Base-by-base conservation (phyloP, 108 stramenopile genomes). In the Skeletonema grethae region DNA sequence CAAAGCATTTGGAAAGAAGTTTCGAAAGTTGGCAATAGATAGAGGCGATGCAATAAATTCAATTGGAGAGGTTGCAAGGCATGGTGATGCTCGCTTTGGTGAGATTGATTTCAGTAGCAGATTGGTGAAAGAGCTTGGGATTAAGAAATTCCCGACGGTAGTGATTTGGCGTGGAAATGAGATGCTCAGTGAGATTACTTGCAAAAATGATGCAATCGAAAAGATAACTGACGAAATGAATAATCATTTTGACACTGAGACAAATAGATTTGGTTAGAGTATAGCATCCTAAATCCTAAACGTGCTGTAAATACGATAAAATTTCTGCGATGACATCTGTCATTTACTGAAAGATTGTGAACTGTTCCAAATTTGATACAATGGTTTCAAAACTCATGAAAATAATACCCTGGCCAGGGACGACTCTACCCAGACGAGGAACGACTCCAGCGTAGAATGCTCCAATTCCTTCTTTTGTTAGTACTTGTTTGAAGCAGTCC, bases 321-420 rank as follows among this genome's bases (percentile, higher is more conserved):
- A 3, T 39, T 2, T 39, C 38, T 11, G 38, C 3, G n/a, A 11
- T 38, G 9, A 4, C 3, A 43, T 43, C n/a, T 43, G 41, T 4
- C 4, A 43, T 22, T 69, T 25, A 77, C 67, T 84, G 76, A 59
- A 92, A 90, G 68, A 92, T 72, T 20, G 71, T 20, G 60, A 90
- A 82, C 12, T 65, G 68, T 65, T 86, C 89, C 41, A 97, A 73
- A 30, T 62, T 45, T 28, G 86, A 53, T 67, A 97, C 93, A 77
- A 98, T 96, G 7, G 87, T 81, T 65, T 98, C 97, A 82, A 96
- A 97, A 41, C 94, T 92, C 93, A 97, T 95, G 69, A 98, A 98
- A 69, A 98, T 98, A 39, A 98, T 96, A n/a, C 98, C 98, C 76
- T 97, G 98, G 15, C 98, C 98, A 18, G 98, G 98, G 28, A 98